Conservation (phyloP, 2,329 filamentous ascomycete genomes). For the Hypoxylon sp. region DNA sequence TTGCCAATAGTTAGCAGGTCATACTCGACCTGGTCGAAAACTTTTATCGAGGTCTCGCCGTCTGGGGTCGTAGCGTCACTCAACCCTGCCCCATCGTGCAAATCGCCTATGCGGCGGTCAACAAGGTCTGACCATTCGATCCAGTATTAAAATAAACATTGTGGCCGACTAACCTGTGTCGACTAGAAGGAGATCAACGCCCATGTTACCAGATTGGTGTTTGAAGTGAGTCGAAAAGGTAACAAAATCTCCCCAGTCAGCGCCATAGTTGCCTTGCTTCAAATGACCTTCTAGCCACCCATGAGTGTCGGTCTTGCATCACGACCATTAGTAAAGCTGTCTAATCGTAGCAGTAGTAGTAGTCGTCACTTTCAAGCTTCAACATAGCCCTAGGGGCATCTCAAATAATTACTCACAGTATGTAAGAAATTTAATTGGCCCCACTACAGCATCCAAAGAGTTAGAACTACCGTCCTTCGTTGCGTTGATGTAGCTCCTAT, state of each 20-base stretch:
- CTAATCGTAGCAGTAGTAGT: neutral
- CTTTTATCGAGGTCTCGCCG: constrained; percentile 66
- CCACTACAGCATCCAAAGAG: constrained; percentile 59
- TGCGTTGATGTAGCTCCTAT: neutral
- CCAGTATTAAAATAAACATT: neutral
- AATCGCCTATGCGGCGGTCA: constrained; percentile 59
- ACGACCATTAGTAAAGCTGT: constrained; percentile 14
- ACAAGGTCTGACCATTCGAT: neutral
- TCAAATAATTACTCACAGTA: constrained; percentile 59
- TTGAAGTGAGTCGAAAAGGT: constrained; percentile 73
- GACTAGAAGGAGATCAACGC: constrained; percentile 72
- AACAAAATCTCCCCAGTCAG: constrained; percentile 77
- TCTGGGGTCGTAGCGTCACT: constrained; percentile 73
- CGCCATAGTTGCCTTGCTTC: constrained; percentile 74
- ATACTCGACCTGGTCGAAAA: constrained; percentile 61
- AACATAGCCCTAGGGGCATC: neutral
- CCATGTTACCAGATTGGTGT: constrained; percentile 68
- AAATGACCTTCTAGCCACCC: constrained; percentile 74
- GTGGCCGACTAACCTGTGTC: constrained; percentile 67
- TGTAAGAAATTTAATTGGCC: constrained; percentile 75
- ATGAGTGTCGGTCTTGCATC: constrained; percentile 68
- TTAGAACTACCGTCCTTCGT: constrained; percentile 10
- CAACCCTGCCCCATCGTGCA: constrained; percentile 76
- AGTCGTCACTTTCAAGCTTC: neutral
- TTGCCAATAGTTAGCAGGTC: constrained; percentile 64